Base-by-base conservation (phyloP, 2,329 filamentous ascomycete genomes). In the Geosmithia flava region DNA sequence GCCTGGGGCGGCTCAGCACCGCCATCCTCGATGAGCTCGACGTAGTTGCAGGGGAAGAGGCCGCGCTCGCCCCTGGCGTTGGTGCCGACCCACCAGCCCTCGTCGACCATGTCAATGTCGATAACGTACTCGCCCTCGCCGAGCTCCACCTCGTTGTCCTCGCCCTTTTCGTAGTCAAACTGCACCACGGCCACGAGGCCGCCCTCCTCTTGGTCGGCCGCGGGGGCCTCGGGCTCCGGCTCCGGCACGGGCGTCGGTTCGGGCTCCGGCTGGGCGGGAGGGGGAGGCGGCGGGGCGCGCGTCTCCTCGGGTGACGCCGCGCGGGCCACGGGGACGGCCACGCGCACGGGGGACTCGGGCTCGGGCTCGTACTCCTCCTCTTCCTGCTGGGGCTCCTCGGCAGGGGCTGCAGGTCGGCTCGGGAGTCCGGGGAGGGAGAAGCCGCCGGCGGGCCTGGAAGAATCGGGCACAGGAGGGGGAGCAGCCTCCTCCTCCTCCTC, bases 31-130 rank as follows among this genome's bases (percentile, higher is more conserved):
- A 93, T 73, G 20, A 95, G 65, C 63, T 95, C 89, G 47, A 98
- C 91, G 55, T 98, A 98, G 72, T 96, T 97, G 69, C 87, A 93
- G 5, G 93, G 93, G 74, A 98, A 97, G 37, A 98, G 74, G 45
- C 93, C 93, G 50, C 75, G 83, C 65, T 96, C 88, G 56, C 93
- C 93, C 52, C 73, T 75, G 20, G 76, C 70, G 69, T 97, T 98
- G 55, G 85, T 87, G 42, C 94, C 93, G 78, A 95, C 85, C 93
- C 93, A 98, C 93, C 93, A 98, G 62, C 98, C 91, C 47, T 94
- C 85, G 57, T 97, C 93, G 2, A 98, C 88, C 86, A 94, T 94
- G 53, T 97, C 88, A 58, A 98, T 95, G 61, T 95, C 84, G 20
- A 78, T 89, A 39, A 98, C 84, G 53, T 83, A 79, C 58, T 96